phyloP scores from a whole-genome alignment of 331 rosid species.

The Ulmus americana region DNA sequence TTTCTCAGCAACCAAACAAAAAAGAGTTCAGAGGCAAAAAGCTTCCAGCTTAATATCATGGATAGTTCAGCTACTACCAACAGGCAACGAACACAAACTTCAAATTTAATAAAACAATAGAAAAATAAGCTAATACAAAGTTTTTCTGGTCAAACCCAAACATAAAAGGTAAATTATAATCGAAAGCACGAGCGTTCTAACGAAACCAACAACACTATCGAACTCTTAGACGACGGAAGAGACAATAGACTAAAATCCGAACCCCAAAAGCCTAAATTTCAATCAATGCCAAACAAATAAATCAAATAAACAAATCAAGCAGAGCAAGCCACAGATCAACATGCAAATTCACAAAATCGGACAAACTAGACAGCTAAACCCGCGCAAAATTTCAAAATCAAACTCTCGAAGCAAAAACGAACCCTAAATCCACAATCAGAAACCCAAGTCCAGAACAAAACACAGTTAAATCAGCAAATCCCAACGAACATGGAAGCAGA shows the following conservation, averaged over 20 bases:
- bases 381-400: constrained; percentile 29
- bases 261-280: constrained; percentile 11
- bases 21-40: constrained; percentile 6
- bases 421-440: constrained; percentile 46
- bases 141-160: constrained; percentile 9
- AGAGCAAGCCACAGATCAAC: constrained; percentile 53
- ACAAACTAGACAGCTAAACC: constrained; percentile 48
- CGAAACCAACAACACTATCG: constrained; percentile 25
- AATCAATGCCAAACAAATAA: constrained; percentile 25
- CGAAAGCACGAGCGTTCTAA: constrained; percentile 27
- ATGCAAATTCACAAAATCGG: constrained; percentile 31
- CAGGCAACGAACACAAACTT: constrained; percentile 21
- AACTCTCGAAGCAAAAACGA: constrained; percentile 27
- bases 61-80: constrained; percentile 8
- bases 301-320: constrained; percentile 27
- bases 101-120: constrained; percentile 21
- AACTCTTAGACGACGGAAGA: constrained; percentile 27
- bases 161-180: constrained; percentile 17
- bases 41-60: constrained; percentile 19
- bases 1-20: constrained; percentile 21
- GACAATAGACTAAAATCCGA: constrained; percentile 27
- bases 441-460: constrained; percentile 35
- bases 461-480: constrained; percentile 33
- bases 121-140: constrained; percentile 8
- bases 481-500: constrained; percentile 15